Base-by-base conservation (phyloP, 2,329 filamentous ascomycete genomes). In the Cytospora mali region DNA sequence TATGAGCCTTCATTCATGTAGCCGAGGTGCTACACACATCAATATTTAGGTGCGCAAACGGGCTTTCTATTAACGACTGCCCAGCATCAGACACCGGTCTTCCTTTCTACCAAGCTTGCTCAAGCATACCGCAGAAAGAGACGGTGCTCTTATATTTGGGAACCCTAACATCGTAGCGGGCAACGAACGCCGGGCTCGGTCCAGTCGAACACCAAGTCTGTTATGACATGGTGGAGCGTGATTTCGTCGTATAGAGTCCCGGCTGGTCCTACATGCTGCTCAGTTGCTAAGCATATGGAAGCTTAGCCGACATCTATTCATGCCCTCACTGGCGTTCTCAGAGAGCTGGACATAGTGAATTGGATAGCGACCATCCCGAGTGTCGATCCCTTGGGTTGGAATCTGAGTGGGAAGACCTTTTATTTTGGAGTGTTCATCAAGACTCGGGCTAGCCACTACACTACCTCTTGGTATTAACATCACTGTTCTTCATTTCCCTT, bases 401-500 rank as follows among this genome's bases (percentile, higher is more conserved):
- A 42, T 10, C 18, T 21, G 39, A 7, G n/a, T 33, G 55, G n/a
- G 27, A 39, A 6, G 35, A 18, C 35, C n/a, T 39, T 18, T 10
- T 10, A 10, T 23, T 9, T n/a, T 46, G n/a, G n/a, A 13, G 42
- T 3, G 42, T 28, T 48, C 13, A 4, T n/a, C 35, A 18, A 13
- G 25, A 18, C n/a, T 46, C 7, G 23, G n/a, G 28, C 13, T 46
- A n/a, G 42, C n/a, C 9, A 23, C 42, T 23, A n/a, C 9, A 23
- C 42, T 23, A n/a, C 10, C n/a, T 18, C 33, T 23, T 27, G 31
- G 29, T 25, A 33, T 11, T 27, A 14, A 6, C 4, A n/a, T 25
- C 11, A 49, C 21, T 23, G 18, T 23, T 53, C 21, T 39, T 62
- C 29, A 55, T 53, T 57, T 54, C 29, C 18, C 54, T 25, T 54